Evolutionary conservation across 2,329 filamentous ascomycete genomes (phyloP), one percentile per base, ranked within the genome.

Genomic region (Fusarium sp.): DNA sequence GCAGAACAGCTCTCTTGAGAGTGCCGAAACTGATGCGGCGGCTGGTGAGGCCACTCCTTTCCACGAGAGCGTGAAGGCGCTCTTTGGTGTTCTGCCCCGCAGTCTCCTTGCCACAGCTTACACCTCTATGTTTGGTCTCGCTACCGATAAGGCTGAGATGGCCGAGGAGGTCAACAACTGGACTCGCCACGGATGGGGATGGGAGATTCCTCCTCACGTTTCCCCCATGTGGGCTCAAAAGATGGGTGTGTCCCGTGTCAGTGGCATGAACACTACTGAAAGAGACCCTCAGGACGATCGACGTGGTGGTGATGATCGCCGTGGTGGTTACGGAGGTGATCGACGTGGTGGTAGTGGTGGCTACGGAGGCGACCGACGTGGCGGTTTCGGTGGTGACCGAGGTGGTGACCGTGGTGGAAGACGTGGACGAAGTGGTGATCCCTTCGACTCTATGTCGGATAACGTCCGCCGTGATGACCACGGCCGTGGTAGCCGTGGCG

Each of bases 161-260:
- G 78, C 88, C 19, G 70, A 81, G 5, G 79, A 83, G 20, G 76
- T 90, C 65, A 89, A 89, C 74, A 74, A 80, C n/a, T 85, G 87
- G 80, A 78, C 80, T 45, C 71, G 74, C 20, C 73, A 79, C 17
- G 85, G 82, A 20, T 86, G 86, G 81, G 86, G 86, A 39, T 82
- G 85, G 81, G 51, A 75, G 0, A 61, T 82, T 45, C 81, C 83
- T 8, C 88, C 88, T 2, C 60, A 50, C 49, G 76, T 76, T 23
- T 77, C 40, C 2, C 8, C 36, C 10, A 45, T 24, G 5, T 81
- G 68, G 69, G 73, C 72, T 9, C 49, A 54, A 6, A 77, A 78
- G 32, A 68, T 78, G 49, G 78, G 79, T 26, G 56, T 83, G 20
- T 7, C 30, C 11, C 55, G 68, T 3, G 49, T 75, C 6, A 43